phyloP scores from a whole-genome alignment of 306 rosid genomes.

The Glycine latifolia region DNA sequence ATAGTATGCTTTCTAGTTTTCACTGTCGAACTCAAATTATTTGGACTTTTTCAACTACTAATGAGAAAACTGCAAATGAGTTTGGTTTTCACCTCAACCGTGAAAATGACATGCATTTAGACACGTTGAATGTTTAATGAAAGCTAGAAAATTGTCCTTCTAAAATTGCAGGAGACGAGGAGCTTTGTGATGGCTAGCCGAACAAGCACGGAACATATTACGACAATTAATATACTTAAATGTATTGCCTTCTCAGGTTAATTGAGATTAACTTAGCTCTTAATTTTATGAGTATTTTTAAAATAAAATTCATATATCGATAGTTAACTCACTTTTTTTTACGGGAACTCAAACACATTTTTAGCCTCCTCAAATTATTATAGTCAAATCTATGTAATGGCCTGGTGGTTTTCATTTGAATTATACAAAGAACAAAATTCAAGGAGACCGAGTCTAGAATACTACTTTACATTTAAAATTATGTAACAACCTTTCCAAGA shows the following conservation, averaged over 20 bases:
- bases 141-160: background rate
- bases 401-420: background rate
- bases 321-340: no score
- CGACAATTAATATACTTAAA: background rate
- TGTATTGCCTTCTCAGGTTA: no score
- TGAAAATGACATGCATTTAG: background rate
- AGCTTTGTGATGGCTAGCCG: background rate
- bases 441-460: background rate
- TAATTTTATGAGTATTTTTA: background rate
- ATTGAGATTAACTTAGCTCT: no score
- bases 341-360: no score
- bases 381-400: no score
- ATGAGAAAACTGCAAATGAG: background rate
- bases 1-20: background rate
- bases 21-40: background rate
- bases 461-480: background rate
- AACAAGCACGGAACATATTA: background rate
- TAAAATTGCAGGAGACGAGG: background rate
- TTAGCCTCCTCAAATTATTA: no score
- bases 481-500: background rate
- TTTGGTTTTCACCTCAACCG: background rate
- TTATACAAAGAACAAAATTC: background rate
- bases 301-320: no score
- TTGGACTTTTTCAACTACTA: background rate
- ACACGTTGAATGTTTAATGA: background rate